Base-by-base conservation (phyloP, 176 grass and related monocot species). In the Bothriochloa decipiens region DNA sequence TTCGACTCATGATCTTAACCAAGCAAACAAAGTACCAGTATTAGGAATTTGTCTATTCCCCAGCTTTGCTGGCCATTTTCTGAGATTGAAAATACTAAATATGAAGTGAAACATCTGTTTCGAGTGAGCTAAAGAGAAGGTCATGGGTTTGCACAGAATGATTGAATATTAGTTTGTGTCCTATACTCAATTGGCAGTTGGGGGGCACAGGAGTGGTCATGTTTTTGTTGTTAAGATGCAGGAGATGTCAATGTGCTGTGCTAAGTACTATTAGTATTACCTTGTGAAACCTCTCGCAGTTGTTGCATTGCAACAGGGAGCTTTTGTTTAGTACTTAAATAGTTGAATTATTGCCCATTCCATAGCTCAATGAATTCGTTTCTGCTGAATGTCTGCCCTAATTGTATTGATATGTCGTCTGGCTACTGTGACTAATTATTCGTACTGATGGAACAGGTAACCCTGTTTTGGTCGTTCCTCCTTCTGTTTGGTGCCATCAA, bases 401-500 rank as follows among this genome's bases (percentile, higher is more conserved):
- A 32, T 47, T 41, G 8, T 49, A 4, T 63, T 22, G 46, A 8
- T 28, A 20, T 26, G 60, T 11, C 26, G 4, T 22, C 20, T 60
- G 63, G 27, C 28, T 25, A 28, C 62, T 81, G 7, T 81, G 7
- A 89, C n/a, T 47, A 46, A 15, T 12, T 80, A 26, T 64, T 65
- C 25, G n/a, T 75, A 18, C 40, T 68, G 37, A 66, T 65, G 62
- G 5, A 82, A 55, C 85, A 97, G 94, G 91, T 93, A 74, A 88
- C 89, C 61, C 37, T 91, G 49, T 90, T 93, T 74, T 97, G 94
- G 94, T 75, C 87, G 25, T 86, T 55, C 70, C 71, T 97, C 36
- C 85, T 97, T 7, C 68, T 90, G 4, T 97, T 90, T 25, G 91
- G 82, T 14, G 83, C 91, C 67, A 82, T 90, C 11, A 77, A 81